Percentiles rank a stretch among this genome's conserved stretches.
Conservation (phyloP, 176 grass and related monocot genomes). For the Aegilops tauschii region DNA sequence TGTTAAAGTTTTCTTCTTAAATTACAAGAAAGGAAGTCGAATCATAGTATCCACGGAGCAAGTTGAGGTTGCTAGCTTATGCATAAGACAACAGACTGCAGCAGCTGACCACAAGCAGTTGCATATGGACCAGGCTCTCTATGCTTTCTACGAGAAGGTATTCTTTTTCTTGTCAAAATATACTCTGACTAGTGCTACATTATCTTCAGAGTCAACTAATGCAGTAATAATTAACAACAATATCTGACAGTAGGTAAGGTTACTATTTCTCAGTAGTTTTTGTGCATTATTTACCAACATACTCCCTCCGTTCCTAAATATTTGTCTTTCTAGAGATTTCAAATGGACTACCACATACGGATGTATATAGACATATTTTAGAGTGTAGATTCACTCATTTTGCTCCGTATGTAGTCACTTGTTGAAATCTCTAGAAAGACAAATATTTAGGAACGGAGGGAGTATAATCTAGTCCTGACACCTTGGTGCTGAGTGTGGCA, state of each 20-base stretch:
- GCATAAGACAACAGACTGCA: not conserved
- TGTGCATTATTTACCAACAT: not conserved
- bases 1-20: not conserved
- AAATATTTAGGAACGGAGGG: too few relatives aligned
- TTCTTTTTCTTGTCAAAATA: not conserved
- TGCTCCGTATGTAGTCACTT: too few relatives aligned
- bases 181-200: constrained; percentile 1
- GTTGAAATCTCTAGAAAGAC: too few relatives aligned
- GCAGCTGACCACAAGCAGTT: not conserved
- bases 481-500: not conserved
- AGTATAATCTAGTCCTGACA: not conserved
- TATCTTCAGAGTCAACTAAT: constrained; percentile 7
- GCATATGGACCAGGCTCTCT: constrained; percentile 1
- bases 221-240: not conserved
- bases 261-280: not conserved
- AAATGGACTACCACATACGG: too few relatives aligned
- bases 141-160: constrained; percentile 13
- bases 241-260: not conserved
- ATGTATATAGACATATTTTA: too few relatives aligned
- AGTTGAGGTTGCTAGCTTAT: constrained; percentile 19
- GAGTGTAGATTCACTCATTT: too few relatives aligned
- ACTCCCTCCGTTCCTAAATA: too few relatives aligned
- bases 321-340: too few relatives aligned
- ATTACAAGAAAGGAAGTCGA: constrained; percentile 3
- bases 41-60: not conserved